Percentiles rank a stretch among this genome's conserved stretches.
Conservation (phyloP, 805 yeast species). For the Pichia californica region DNA sequence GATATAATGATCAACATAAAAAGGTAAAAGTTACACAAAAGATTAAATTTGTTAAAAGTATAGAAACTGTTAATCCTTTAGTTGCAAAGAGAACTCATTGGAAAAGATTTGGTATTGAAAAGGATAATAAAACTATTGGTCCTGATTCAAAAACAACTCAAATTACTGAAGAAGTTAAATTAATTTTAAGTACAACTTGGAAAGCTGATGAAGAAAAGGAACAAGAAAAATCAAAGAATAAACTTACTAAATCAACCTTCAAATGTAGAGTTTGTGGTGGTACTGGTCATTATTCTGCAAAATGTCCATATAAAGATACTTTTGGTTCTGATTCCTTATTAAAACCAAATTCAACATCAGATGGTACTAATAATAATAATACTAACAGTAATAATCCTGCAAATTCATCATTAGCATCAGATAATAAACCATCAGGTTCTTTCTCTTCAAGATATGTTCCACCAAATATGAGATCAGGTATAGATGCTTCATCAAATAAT, state of each 20-base stretch:
- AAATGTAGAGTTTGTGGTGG: slow-evolving; percentile 91
- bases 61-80: slow-evolving; percentile 74
- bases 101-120: slow-evolving; percentile 83
- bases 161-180: slow-evolving; percentile 74
- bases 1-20: slow-evolving; percentile 70
- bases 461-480: slow-evolving; percentile 47
- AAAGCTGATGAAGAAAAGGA: slow-evolving; percentile 70
- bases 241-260: slow-evolving; percentile 40
- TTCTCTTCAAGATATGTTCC: slow-evolving; percentile 52
- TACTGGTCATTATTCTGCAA: slow-evolving; percentile 75
- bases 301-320: slow-evolving; percentile 94
- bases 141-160: slow-evolving; percentile 87
- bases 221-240: slow-evolving; percentile 46
- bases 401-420: slow-evolving; percentile 6
- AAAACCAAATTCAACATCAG: slow-evolving; percentile 8
- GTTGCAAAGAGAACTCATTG: slow-evolving; percentile 87
- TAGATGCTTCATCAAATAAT: slow-evolving; percentile 31
- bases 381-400: slow-evolving; percentile 11
- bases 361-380: no score
- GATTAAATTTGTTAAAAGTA: slow-evolving; percentile 67
- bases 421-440: slow-evolving; percentile 17
- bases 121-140: slow-evolving; percentile 60
- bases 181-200: slow-evolving; percentile 72
- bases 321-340: slow-evolving; percentile 41
- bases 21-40: slow-evolving; percentile 84